A percentile compares a stretch with the other conserved stretches of the same genome.
These are phyloP conservation scores for Lachnellula hyalina DNA, from an alignment of 2,329 filamentous ascomycete species.

Conservation along the genomic window DNA sequence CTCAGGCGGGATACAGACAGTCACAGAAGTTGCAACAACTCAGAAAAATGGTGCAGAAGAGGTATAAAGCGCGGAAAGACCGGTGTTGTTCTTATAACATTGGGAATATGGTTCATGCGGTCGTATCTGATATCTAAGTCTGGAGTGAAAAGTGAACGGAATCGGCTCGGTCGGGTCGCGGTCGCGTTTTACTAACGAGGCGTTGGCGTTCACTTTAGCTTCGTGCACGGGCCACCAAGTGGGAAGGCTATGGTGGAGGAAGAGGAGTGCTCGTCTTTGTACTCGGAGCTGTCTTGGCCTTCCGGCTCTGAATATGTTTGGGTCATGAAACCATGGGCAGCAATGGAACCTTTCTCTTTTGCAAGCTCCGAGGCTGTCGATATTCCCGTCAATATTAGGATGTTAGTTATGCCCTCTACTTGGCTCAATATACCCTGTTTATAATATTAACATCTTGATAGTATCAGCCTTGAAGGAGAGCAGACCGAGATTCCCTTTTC, in stretches of 20 bases:
- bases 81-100: not conserved
- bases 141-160: not conserved
- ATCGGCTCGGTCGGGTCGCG: not conserved
- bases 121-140: not conserved
- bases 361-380: slow-evolving; percentile 81
- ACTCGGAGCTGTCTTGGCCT: not conserved
- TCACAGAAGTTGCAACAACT: not conserved
- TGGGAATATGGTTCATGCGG: not conserved
- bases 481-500: slow-evolving; percentile 72
- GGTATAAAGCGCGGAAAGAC: too few species aligned
- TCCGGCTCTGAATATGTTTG: not conserved
- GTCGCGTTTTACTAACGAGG: not conserved
- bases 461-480: slow-evolving; percentile 71
- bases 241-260: not conserved
- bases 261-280: too few species aligned
- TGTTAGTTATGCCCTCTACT: slow-evolving; percentile 37
- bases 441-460: slow-evolving; percentile 36
- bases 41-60: not conserved
- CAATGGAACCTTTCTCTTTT: slow-evolving; percentile 95
- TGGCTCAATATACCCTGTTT: not conserved
- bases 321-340: slow-evolving; percentile 5
- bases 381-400: slow-evolving; percentile 63
- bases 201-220: not conserved
- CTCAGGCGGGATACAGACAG: not conserved
- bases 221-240: not conserved